Evolutionary conservation across 140 eudicot genomes (phyloP).

Genomic region (Bidens hawaiensis): DNA sequence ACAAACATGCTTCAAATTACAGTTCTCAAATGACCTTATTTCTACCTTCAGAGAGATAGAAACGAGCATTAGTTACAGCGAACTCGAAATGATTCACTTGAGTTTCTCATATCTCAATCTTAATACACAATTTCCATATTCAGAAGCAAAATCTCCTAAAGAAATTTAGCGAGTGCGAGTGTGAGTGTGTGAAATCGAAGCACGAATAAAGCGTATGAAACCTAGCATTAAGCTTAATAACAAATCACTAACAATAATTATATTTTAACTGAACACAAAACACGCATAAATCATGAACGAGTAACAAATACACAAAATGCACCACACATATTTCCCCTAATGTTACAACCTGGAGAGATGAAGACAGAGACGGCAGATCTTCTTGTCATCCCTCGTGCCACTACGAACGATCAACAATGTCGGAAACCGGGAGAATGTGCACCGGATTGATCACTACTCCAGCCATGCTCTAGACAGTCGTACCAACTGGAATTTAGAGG

Average conservation of each 20-base stretch:
- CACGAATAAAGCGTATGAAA: neutral
- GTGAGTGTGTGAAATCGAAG: neutral
- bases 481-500: neutral
- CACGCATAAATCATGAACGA: neutral
- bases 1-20: neutral
- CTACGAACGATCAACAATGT: slow-evolving; percentile 29
- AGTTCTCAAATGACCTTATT: neutral
- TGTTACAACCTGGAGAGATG: slow-evolving; percentile 64
- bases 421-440: slow-evolving; percentile 28
- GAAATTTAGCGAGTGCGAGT: neutral
- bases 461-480: slow-evolving; percentile 14
- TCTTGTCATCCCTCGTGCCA: slow-evolving; percentile 17
- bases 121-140: neutral
- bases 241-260: neutral
- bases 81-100: neutral
- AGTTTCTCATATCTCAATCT: neutral
- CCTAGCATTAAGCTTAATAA: neutral
- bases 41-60: neutral
- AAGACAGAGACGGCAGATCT: slow-evolving; percentile 53
- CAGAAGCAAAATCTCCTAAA: neutral
- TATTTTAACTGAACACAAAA: neutral
- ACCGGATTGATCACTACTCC: slow-evolving; percentile 28
- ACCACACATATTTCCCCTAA: neutral
- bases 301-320: neutral
- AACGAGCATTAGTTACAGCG: neutral